Evolutionary conservation across 306 rosid species (phyloP).

Genomic region (Lithocarpus polystachyus): DNA sequence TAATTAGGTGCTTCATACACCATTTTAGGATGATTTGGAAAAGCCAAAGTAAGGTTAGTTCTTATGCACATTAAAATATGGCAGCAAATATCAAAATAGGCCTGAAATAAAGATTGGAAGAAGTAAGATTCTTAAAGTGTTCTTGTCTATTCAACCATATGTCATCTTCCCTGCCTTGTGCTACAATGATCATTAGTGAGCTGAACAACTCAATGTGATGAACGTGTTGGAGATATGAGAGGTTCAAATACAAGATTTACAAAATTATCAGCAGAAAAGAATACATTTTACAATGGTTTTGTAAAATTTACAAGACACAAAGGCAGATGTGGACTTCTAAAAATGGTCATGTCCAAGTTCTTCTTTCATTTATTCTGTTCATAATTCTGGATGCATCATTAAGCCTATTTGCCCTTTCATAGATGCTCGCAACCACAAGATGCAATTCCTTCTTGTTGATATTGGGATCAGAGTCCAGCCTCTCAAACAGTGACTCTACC

Average conservation of each 20-base stretch:
- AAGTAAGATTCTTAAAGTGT: neutral
- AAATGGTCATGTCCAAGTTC: conserved; percentile 30
- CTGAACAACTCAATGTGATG: neutral
- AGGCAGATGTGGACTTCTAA: conserved; percentile 22
- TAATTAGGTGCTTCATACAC: neutral
- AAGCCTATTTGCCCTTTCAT: conserved; percentile 71
- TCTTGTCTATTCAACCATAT: neutral
- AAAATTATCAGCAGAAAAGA: conserved; percentile 23
- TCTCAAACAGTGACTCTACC: conserved; percentile 67
- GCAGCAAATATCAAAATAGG: neutral
- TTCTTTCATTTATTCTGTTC: conserved; percentile 53
- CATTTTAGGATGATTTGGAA: neutral
- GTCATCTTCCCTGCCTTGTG: neutral
- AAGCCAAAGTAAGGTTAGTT: neutral
- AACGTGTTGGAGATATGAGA: neutral
- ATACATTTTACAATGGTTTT: conserved; percentile 2
- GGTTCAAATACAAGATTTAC: conserved; percentile 11
- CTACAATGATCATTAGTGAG: neutral
- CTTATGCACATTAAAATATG: neutral
- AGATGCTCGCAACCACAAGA: conserved; percentile 74
- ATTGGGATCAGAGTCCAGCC: conserved; percentile 67
- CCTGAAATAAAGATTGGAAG: neutral
- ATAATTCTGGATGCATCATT: conserved; percentile 73
- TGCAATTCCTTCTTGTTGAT: conserved; percentile 85
- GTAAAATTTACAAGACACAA: conserved; percentile 6